A percentile compares a stretch with the other conserved stretches of the same genome.
Evolutionary conservation across 2,329 filamentous ascomycete genomes (phyloP).

Genomic region (Xylaria sp.): DNA sequence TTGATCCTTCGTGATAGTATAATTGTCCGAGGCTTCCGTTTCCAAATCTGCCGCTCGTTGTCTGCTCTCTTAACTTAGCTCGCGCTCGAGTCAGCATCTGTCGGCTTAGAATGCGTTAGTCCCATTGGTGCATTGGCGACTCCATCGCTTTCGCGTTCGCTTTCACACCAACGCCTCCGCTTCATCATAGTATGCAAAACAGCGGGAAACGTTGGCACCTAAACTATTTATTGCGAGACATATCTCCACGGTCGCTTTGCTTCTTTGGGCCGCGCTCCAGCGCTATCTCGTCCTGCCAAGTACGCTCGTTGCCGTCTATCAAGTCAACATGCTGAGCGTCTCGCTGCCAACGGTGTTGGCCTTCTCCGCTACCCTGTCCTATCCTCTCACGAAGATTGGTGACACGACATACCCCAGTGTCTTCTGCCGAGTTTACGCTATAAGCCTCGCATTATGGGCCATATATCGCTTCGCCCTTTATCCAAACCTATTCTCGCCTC

Average conservation of each 20-base stretch:
- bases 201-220: not conserved
- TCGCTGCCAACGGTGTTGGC: slow-evolving; percentile 1
- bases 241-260: not conserved
- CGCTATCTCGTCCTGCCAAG: not conserved
- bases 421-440: slow-evolving; percentile 10
- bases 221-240: not conserved
- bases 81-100: no score
- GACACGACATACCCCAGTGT: slow-evolving; percentile 7
- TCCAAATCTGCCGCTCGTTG: not conserved
- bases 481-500: slow-evolving; percentile 27
- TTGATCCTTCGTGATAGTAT: no score
- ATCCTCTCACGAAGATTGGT: slow-evolving; percentile 17
- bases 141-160: slow-evolving; percentile 17
- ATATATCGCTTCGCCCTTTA: slow-evolving; percentile 21
- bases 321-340: slow-evolving; percentile 15
- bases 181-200: not conserved
- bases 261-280: not conserved
- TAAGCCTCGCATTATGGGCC: slow-evolving; percentile 16
- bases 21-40: not conserved
- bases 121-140: not conserved
- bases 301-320: not conserved
- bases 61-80: not conserved
- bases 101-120: not conserved
- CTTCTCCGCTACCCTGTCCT: slow-evolving; percentile 15
- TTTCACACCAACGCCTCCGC: not conserved